Percentiles rank a stretch among this genome's conserved stretches.
phyloP scores from a whole-genome alignment of 73 alveolate species.

The Tetrahymena malaccensis region DNA sequence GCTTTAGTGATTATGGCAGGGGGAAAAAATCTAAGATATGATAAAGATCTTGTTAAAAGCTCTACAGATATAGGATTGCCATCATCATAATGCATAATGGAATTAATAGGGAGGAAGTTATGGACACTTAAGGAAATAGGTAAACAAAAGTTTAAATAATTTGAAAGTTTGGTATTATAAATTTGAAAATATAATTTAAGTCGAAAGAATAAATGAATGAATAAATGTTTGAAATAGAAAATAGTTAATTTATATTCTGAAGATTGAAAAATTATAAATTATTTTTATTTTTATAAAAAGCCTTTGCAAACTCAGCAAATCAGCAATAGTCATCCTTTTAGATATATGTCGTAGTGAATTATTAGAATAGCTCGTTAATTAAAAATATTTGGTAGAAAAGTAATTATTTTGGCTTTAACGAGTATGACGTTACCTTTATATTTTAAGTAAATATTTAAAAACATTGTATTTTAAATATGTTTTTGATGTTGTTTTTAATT shows the following conservation, averaged over 20 bases:
- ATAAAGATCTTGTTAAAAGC: not conserved
- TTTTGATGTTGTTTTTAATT: not conserved
- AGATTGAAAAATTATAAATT: not conserved
- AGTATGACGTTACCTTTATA: not conserved
- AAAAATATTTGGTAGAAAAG: not conserved
- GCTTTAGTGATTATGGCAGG: not conserved
- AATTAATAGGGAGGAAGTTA: not conserved
- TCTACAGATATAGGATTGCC: not conserved
- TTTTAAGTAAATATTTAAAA: not conserved
- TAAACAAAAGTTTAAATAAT: not conserved
- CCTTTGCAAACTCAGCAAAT: not conserved
- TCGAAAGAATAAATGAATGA: no score
- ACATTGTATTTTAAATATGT: not conserved
- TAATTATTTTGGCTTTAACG: not conserved
- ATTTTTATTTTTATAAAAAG: not conserved
- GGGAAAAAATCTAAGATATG: not conserved
- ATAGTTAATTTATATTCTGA: not conserved
- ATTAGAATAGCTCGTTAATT: not conserved
- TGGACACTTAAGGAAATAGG: not conserved
- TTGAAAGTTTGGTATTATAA: not conserved
- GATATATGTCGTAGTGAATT: not conserved
- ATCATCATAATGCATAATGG: not conserved
- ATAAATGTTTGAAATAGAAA: not conserved
- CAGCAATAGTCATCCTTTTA: not conserved
- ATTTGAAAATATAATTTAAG: no score